phyloP scores from a whole-genome alignment of 2,329 filamentous ascomycete genomes.

The Fusarium domesticum region DNA sequence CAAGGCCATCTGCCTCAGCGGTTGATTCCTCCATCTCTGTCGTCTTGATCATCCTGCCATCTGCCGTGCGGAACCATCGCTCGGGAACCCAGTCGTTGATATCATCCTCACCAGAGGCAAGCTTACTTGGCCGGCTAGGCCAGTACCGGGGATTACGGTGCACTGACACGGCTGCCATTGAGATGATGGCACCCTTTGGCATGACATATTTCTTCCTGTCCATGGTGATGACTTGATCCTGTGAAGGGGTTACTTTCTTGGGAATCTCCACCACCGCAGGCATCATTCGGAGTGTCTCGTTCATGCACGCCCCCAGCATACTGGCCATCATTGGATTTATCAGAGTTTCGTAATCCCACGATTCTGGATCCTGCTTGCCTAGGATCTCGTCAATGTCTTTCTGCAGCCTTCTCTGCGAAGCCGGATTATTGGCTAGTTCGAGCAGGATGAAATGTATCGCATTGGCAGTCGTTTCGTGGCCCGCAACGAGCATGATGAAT shows the following conservation, averaged over 20 bases:
- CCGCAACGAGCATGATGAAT: conserved; percentile 66
- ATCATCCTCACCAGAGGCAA: conserved; percentile 49
- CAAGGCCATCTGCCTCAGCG: conserved; percentile 50
- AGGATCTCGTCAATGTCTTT: conserved; percentile 66
- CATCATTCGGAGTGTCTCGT: conserved; percentile 71
- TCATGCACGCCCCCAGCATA: conserved; percentile 71
- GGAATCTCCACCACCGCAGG: conserved; percentile 71
- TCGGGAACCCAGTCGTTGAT: conserved; percentile 68
- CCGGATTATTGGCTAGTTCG: conserved; percentile 63
- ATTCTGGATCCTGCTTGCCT: conserved; percentile 51
- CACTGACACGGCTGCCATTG: conserved; percentile 51
- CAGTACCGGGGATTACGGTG: conserved; percentile 73
- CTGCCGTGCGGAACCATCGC: conserved; percentile 59
- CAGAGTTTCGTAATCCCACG: conserved; percentile 69
- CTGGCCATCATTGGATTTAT: conserved; percentile 65
- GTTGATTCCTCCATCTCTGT: conserved; percentile 9
- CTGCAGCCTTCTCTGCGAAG: conserved; percentile 64
- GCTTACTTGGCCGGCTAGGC: conserved; percentile 53
- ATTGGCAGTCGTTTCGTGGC: conserved; percentile 79
- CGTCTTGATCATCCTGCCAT: conserved; percentile 22
- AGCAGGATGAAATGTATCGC: conserved; percentile 68
- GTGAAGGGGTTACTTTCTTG: conserved; percentile 53
- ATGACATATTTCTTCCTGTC: conserved; percentile 57
- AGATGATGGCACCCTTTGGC: conserved; percentile 55
- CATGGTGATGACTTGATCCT: conserved; percentile 57